A percentile compares a stretch with the other conserved stretches of the same genome.
phyloP scores from a whole-genome alignment of 805 yeast species.

The Candida nemodendra region DNA sequence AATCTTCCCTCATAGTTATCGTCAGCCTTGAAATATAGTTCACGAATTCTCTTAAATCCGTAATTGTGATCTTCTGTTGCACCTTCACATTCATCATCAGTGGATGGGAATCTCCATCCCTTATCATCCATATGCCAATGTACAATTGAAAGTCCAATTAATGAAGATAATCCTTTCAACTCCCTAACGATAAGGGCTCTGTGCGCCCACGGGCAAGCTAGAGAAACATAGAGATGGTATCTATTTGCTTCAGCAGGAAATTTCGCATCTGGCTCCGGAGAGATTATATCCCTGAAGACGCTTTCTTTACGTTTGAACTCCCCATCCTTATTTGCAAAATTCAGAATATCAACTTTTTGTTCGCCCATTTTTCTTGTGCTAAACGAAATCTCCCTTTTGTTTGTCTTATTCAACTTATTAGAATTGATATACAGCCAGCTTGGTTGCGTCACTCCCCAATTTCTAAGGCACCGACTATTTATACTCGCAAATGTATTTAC shows the following conservation, averaged over 20 bases:
- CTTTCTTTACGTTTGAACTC: conserved; percentile 51
- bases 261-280: conserved; percentile 53
- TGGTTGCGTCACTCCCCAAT: too few relatives aligned
- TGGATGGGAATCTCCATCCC: conserved; percentile 80
- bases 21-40: conserved; percentile 72
- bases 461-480: too few relatives aligned
- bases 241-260: conserved; percentile 76
- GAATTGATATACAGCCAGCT: too few relatives aligned
- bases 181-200: conserved; percentile 71
- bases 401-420: too few relatives aligned
- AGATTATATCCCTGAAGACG: conserved; percentile 63
- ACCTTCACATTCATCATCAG: conserved; percentile 43
- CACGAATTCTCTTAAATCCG: conserved; percentile 57
- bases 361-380: conserved; percentile 9
- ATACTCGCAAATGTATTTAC: too few relatives aligned
- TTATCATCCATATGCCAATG: conserved; percentile 86
- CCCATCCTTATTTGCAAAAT: conserved; percentile 53
- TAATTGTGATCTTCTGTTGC: conserved; percentile 61
- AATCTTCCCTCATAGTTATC: conserved; percentile 78
- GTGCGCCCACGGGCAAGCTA: conserved; percentile 97
- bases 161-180: conserved; percentile 67
- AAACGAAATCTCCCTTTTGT: too few relatives aligned
- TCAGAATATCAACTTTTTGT: conserved; percentile 41
- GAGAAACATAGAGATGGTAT: conserved; percentile 83
- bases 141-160: conserved; percentile 72